Evolutionary conservation across 1,284 basidiomycete genomes (phyloP), one percentile per base, ranked within the genome.

Genomic region (Cryptococcus sp.): DNA sequence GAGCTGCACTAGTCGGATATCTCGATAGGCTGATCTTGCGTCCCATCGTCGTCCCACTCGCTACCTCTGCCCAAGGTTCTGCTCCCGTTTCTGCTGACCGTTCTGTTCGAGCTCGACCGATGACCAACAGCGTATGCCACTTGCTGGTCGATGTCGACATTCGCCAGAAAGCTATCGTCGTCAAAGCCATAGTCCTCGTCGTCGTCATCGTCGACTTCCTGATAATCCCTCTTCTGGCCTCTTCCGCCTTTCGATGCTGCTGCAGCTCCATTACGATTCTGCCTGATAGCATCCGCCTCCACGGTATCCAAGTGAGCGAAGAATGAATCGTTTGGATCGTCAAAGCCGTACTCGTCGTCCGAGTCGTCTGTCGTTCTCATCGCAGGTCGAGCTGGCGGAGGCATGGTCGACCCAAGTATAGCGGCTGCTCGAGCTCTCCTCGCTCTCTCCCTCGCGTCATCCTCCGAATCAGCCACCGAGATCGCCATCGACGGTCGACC

Each of bases 301-400:
- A 22, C 40, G 34, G 18, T 45, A 28, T 58, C 57, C 5, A 57
- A 14, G 19, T 56, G 57, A 16, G 50, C 41, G 19, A 63, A 54
- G 34, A 56, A 56, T 4, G 40, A 47, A 12, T 56, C 54, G 43
- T 60, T 54, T 14, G 51, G 16, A 43, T 48, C 46, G 44, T 52
- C 33, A 4, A 31, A 46, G 19, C 32, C 42, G 25, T 49, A 48
- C 24, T 51, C 52, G 24, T 54, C 52, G 24, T 47, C 43, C 41
- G 43, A 44, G n/a, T 19, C 38, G 5, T 24, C 38, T 21, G n/a
- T 18, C 38, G n/a, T 21, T 9, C 28, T 31, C 28, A 7, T 7
- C 14, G 14, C 28, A 31, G 28, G n/a, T n/a, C n/a, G n/a, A n/a
- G n/a, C n/a, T n/a, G n/a, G n/a, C n/a, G n/a, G 28, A 31, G 28